Conservation (phyloP, 2,329 filamentous ascomycete genomes). For the Cladosporium sp. region DNA sequence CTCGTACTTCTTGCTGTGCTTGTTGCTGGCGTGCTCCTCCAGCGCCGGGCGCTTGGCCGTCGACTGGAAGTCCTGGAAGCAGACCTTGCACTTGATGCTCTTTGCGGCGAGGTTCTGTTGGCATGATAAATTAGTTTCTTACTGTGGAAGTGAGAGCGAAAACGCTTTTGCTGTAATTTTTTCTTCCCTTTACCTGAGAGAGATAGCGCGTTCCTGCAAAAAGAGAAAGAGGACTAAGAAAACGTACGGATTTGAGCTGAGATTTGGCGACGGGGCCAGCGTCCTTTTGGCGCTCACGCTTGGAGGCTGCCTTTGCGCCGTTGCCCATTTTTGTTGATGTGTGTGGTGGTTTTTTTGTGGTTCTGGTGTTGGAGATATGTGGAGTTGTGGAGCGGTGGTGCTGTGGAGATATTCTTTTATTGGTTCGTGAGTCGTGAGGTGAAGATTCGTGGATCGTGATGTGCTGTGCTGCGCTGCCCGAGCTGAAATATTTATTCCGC, state of each 20-base stretch:
- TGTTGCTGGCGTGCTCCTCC: slow-evolving; percentile 70
- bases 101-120: slow-evolving; percentile 69
- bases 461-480: neutral
- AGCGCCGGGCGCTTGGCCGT: slow-evolving; percentile 72
- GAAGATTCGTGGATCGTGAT: too few species aligned
- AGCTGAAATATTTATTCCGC: neutral
- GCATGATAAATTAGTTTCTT: neutral
- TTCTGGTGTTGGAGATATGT: neutral
- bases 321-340: slow-evolving; percentile 24
- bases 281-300: slow-evolving; percentile 73
- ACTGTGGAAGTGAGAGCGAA: neutral
- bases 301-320: slow-evolving; percentile 67
- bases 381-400: neutral
- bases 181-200: neutral
- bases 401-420: slow-evolving; percentile 1
- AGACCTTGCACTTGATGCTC: slow-evolving; percentile 73
- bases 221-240: neutral
- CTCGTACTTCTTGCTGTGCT: slow-evolving; percentile 70
- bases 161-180: neutral
- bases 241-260: slow-evolving; percentile 28
- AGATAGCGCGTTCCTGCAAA: neutral
- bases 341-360: neutral
- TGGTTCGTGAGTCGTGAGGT: too few species aligned
- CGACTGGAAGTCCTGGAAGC: slow-evolving; percentile 77
- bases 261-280: slow-evolving; percentile 39